phyloP scores from a whole-genome alignment of 2,329 filamentous ascomycete species.

The Epichloe gansuensis region DNA sequence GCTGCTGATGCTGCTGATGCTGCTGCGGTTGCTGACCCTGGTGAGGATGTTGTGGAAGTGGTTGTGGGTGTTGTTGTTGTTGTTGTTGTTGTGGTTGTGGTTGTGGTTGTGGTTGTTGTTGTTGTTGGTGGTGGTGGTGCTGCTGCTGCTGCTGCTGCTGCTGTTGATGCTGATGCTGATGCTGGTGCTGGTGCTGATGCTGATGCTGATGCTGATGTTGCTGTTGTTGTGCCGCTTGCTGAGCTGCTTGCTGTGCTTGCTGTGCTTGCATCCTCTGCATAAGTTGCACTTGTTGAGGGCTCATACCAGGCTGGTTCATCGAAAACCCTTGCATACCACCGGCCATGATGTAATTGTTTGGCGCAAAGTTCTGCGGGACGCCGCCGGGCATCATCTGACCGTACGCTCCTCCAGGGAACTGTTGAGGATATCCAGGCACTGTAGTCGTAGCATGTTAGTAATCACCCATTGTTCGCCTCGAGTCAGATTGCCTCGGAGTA shows the following conservation, averaged over 20 bases:
- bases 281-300: constrained; percentile 31
- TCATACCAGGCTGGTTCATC: constrained; percentile 41
- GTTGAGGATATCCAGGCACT: constrained; percentile 48
- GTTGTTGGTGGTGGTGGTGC: no score
- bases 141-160: no score
- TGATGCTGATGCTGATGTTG: constrained; percentile 18
- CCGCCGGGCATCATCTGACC: constrained; percentile 38
- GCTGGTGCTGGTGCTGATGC: no score
- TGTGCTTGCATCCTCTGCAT: constrained; percentile 32
- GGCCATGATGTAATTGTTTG: constrained; percentile 37
- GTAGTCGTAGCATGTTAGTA: constrained; percentile 7
- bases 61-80: constrained; percentile 10
- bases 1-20: constrained; percentile 18
- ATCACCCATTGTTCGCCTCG: neutral
- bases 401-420: constrained; percentile 46
- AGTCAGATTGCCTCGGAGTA: no score
- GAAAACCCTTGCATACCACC: constrained; percentile 41
- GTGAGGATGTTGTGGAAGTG: constrained; percentile 16
- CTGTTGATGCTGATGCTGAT: no score
- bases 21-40: constrained; percentile 18
- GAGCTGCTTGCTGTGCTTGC: constrained; percentile 14
- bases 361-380: constrained; percentile 39
- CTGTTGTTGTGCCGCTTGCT: constrained; percentile 15
- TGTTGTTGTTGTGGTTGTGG: constrained; percentile 22
- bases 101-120: neutral